Percentiles rank a stretch among this genome's conserved stretches.
phyloP scores from a whole-genome alignment of 176 grass and related monocot genomes.

The Ampelocalamus luodianensis region DNA sequence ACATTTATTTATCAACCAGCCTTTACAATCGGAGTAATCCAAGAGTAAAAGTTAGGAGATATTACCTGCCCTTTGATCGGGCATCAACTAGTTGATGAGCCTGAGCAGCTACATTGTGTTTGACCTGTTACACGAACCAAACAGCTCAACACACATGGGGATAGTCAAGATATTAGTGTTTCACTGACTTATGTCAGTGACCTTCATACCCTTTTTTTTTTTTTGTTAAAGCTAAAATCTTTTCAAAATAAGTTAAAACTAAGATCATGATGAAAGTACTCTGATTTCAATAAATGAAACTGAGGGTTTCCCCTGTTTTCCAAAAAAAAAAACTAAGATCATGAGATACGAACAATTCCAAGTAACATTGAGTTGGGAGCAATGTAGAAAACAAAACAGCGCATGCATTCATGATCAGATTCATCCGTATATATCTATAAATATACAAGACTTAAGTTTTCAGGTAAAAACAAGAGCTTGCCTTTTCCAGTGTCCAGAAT shows the following conservation, averaged over 20 bases:
- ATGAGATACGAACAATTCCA: neutral
- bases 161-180: slow-evolving; percentile 12
- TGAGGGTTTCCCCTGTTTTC: neutral
- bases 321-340: neutral
- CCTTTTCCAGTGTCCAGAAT: slow-evolving; percentile 80
- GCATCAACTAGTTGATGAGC: slow-evolving; percentile 78
- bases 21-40: neutral
- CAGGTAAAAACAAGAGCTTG: slow-evolving; percentile 28
- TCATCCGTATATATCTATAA: neutral
- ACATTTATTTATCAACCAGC: neutral
- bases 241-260: neutral
- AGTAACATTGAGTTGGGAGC: neutral
- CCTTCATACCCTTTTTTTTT: neutral
- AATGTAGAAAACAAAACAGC: neutral
- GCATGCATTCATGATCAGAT: neutral
- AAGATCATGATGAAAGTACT: neutral
- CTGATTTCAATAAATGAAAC: too few species aligned
- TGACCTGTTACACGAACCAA: slow-evolving; percentile 61
- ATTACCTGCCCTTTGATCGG: slow-evolving; percentile 72
- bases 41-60: slow-evolving; percentile 3
- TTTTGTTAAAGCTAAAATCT: neutral
- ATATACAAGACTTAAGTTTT: slow-evolving; percentile 23
- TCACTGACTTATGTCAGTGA: neutral
- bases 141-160: neutral
- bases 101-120: slow-evolving; percentile 59